Evolutionary conservation across 441 rosid species (phyloP), one percentile per base, ranked within the genome.

Genomic region (Breynia disticha): DNA sequence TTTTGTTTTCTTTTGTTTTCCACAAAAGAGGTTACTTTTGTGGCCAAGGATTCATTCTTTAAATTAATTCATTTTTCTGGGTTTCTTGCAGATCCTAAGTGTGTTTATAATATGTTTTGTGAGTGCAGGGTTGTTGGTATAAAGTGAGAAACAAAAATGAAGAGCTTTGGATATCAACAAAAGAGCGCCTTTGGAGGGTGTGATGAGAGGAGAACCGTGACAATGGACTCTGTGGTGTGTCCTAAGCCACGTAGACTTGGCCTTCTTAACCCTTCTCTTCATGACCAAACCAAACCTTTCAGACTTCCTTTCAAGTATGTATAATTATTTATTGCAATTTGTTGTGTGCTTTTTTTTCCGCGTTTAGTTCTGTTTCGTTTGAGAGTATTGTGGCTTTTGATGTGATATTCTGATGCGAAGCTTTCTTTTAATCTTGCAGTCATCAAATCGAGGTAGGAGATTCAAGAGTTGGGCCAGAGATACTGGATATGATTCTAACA

Each of bases 221-320:
- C 41, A 63, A 46, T 58, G 60, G 77, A 68, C 52, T 63, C 82
- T 10, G 76, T 82, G 56, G 68, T 79, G 67, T 82, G 84, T 67
- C 88, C 88, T 7, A 82, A 79, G 57, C 88, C 88, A 19, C 71
- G 83, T 11, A 68, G 83, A 19, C 46, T 78, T 16, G 71, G 79
- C n/a, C 52, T 72, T 59, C 55, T 67, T n/a, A 60, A 67, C 59
- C 76, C 68, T 46, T 66, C 75, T 11, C 45, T 61, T 41, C 55
- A 57, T 17, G 72, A 70, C 4, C 35, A 28, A 28, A 28, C 8
- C 35, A 28, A 9, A 3, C 35, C 35, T 41, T 12, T 48, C 18
- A 52, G 65, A 51, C 61, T 72, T 47, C 48, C 71, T 14, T 11
- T 67, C 45, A 61, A 55, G 81, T 76, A 57, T 20, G 53, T 37